phyloP scores from a whole-genome alignment of 2,329 filamentous ascomycete species.

The Hypoxylon sp. region DNA sequence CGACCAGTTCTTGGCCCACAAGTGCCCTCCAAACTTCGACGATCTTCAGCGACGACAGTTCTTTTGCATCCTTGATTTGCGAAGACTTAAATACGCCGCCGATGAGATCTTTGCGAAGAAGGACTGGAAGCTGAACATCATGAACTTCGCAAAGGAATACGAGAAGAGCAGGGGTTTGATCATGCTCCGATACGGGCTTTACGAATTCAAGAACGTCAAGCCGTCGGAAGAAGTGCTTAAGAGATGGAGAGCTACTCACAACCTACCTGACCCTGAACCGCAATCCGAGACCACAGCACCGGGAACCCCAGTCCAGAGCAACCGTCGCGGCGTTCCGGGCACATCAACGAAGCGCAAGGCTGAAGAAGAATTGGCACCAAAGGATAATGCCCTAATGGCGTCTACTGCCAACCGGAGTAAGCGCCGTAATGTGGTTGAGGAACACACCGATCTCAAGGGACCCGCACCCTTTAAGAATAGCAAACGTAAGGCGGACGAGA shows the following conservation, averaged over 20 bases:
- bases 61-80: conserved; percentile 74
- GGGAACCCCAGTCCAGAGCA: conserved; percentile 54
- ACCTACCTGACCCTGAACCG: conserved; percentile 66
- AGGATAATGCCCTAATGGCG: conserved; percentile 56
- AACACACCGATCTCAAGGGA: conserved; percentile 56
- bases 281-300: conserved; percentile 55
- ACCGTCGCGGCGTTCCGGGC: conserved; percentile 53
- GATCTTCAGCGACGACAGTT: conserved; percentile 73
- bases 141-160: conserved; percentile 75
- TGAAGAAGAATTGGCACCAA: conserved; percentile 63
- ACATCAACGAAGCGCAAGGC: conserved; percentile 68
- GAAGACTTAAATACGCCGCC: conserved; percentile 72
- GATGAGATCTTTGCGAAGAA: conserved; percentile 73
- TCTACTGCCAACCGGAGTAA: conserved; percentile 62
- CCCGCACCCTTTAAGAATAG: conserved; percentile 60
- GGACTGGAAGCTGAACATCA: conserved; percentile 73
- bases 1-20: conserved; percentile 70
- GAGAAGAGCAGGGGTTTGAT: conserved; percentile 75
- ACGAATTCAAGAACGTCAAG: conserved; percentile 74
- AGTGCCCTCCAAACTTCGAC: conserved; percentile 70
- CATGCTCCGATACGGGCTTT: conserved; percentile 72
- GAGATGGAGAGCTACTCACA: conserved; percentile 71
- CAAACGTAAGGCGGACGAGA: conserved; percentile 67
- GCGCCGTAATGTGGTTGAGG: conserved; percentile 62
- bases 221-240: conserved; percentile 70